Base-by-base conservation (phyloP, 2,329 filamentous ascomycete species). In the Lachnellula hyalina region DNA sequence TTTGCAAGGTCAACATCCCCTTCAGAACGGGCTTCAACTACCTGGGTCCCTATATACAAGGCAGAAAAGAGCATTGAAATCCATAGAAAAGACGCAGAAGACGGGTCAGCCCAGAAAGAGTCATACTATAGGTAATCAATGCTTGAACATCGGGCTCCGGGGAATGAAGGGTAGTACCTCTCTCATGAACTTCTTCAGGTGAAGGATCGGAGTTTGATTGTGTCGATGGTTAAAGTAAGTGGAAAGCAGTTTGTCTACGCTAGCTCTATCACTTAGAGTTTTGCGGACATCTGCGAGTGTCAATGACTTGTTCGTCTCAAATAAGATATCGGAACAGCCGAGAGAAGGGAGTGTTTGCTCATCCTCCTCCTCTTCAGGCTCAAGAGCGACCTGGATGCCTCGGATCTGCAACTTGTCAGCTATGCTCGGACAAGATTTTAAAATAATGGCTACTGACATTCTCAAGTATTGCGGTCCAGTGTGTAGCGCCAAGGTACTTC, bases 391-490 rank as follows among this genome's bases (percentile, higher is more conserved):
- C 65, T 82, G 81, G 25, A 83, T 68, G 45, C 81, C 79, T 61
- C 81, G 77, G 44, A 83, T 81, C 77, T 82, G 25, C 40, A 21
- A 3, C 25, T 7, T 59, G 14, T 51, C 11, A 55, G 12, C 40
- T 23, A 25, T 19, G n/a, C 28, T 19, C 15, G 40, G 32, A 46
- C n/a, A n/a, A 15, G 19, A 9, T 4, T 46, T 15, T 8, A 14
- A 5, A 9, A 19, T 12, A 11, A 21, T 15, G 25, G 75, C 71
- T 35, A 49, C 47, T n/a, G 59, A 81, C 79, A 69, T 82, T 78
- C 61, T 82, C 77, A 9, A 82, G 65, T 67, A 83, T 80, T 3
- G 79, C 78, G 72, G 81, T 76, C 55, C 79, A 81, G 34, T 83
- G 79, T 47, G 79, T 82, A 2, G 78, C 79, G 2, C 80, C 80